Percentiles rank a stretch among this genome's conserved stretches.
Conservation (phyloP, 768 basidiomycete species). For the Sarcomyxa edulis region DNA sequence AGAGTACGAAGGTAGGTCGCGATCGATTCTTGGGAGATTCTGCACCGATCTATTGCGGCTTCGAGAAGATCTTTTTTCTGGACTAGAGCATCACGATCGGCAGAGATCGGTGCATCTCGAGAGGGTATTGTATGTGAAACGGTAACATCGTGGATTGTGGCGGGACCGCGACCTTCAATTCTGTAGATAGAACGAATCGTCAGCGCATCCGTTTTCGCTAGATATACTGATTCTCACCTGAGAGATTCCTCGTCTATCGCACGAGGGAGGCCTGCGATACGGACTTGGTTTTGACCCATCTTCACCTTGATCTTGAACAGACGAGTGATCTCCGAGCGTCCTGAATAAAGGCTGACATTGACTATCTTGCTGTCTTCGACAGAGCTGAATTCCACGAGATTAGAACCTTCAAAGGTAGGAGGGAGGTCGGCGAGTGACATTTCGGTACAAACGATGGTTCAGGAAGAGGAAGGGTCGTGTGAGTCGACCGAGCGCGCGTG, state of each 20-base stretch:
- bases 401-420: too few species aligned
- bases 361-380: conserved; percentile 28
- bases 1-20: conserved; percentile 30
- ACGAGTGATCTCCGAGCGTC: conserved; percentile 36
- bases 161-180: conserved; percentile 39
- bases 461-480: too few species aligned
- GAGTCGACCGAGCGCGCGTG: too few species aligned
- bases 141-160: conserved; percentile 42
- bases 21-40: conserved; percentile 21
- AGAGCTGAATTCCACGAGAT: conserved; percentile 25
- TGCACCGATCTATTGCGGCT: conserved; percentile 26
- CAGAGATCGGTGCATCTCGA: conserved; percentile 5
- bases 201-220: neutral
- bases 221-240: conserved; percentile 19
- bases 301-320: conserved; percentile 31
- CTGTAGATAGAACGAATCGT: conserved; percentile 14
- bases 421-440: too few species aligned
- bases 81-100: conserved; percentile 20
- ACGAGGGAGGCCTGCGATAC: conserved; percentile 30
- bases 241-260: conserved; percentile 34
- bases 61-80: conserved; percentile 16
- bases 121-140: conserved; percentile 20
- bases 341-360: conserved; percentile 34
- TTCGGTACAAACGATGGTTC: too few species aligned
- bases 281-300: conserved; percentile 35